Base-by-base conservation (phyloP, 768 basidiomycete species). In the Brasilioporus rufonigricans region DNA sequence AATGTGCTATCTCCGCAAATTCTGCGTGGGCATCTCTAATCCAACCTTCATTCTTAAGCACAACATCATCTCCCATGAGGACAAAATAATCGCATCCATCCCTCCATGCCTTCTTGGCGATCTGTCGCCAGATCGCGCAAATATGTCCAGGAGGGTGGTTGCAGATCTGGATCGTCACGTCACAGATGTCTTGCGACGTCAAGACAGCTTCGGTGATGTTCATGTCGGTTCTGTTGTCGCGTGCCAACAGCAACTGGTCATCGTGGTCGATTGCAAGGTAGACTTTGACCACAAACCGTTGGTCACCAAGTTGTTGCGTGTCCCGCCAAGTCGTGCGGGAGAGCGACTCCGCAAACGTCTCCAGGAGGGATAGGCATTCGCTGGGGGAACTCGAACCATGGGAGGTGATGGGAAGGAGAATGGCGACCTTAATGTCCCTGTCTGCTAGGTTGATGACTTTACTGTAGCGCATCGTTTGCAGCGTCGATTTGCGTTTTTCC, bases 381-480 rank as follows among this genome's bases (percentile, higher is more conserved):
- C 58, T 53, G 0, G 74, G 74, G 5, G 65, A 55, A 2, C 55
- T 29, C 0, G 65, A 64, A 5, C 79, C 77, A 1, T 78, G 73
- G 9, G 83, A 84, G 1, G 83, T 84, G 59, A 85, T 75, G 2
- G 84, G 84, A 9, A 85, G 76, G 3, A 85, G 71, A 39, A 84
- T 71, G 2, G 78, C 84, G 59, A 83, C 81, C 7, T 66, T 74
- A 48, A 73, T 68, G 2, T 64, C 65, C 23, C 67, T 63, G 0
- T 64, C 52, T 7, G 64, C 57, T 9, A 84, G 67, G 43, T 74
- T 52, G 26, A 82, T 55, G 10, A 81, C 44, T 41, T 71, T 56
- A 57, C 81, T 82, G 35, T 36, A 43, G 18, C 64, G 62, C 39
- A 75, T 62, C 11, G 19, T 53, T 19, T 58, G 50, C 35, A 77